Percentiles rank a stretch among this genome's conserved stretches.
These are phyloP conservation scores for Malassezia sp. DNA, from an alignment of 1,284 basidiomycete species.

Conservation along the genomic window DNA sequence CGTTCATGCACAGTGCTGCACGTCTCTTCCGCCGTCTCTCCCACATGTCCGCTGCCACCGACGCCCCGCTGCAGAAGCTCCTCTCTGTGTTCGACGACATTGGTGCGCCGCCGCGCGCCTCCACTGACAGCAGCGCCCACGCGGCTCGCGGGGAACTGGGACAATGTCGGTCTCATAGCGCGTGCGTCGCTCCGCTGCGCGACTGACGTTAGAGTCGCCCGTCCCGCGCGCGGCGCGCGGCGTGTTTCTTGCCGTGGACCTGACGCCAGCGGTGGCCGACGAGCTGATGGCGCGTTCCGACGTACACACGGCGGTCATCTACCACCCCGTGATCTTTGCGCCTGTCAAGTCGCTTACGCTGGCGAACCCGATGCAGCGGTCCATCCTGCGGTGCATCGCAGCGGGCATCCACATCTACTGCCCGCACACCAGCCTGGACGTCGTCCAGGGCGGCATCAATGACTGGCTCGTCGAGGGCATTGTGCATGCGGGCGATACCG, in stretches of 20 bases:
- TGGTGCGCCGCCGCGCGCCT: background rate
- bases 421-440: slow-evolving; percentile 78
- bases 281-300: slow-evolving; percentile 28
- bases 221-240: slow-evolving; percentile 9
- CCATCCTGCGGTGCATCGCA: slow-evolving; percentile 65
- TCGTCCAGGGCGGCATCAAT: slow-evolving; percentile 69
- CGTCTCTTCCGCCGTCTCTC: too few relatives aligned
- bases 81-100: background rate
- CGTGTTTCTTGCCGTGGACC: slow-evolving; percentile 39
- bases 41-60: too few relatives aligned
- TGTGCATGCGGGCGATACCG: slow-evolving; percentile 12
- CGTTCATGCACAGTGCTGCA: too few relatives aligned
- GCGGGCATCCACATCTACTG: slow-evolving; percentile 73
- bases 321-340: slow-evolving; percentile 65
- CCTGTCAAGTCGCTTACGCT: slow-evolving; percentile 68
- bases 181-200: slow-evolving; percentile 11
- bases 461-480: slow-evolving; percentile 40
- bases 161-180: slow-evolving; percentile 42
- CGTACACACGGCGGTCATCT: slow-evolving; percentile 59
- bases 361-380: slow-evolving; percentile 64
- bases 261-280: slow-evolving; percentile 35
- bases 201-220: slow-evolving; percentile 1
- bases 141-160: slow-evolving; percentile 21
- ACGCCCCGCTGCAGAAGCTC: slow-evolving; percentile 1
- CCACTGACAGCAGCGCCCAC: slow-evolving; percentile 5